Evolutionary conservation across 1,284 basidiomycete species (phyloP).

Genomic region (Dichomitus squalens): DNA sequence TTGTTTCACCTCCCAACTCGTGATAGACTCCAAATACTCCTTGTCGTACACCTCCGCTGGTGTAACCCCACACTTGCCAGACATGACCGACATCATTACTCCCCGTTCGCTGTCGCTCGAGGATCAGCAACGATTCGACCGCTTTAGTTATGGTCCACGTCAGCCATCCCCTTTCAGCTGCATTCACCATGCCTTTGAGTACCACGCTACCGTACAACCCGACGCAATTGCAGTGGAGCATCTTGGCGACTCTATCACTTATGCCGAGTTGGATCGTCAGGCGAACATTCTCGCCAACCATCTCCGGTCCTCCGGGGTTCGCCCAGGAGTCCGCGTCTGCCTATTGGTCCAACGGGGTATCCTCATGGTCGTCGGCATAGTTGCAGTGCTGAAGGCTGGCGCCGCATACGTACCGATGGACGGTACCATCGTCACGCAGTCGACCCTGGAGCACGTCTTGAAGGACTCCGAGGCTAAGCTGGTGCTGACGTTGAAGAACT

Average conservation of each 20-base stretch:
- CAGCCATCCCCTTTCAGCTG: constrained; percentile 45
- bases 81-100: constrained; percentile 12
- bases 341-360: constrained; percentile 57
- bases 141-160: constrained; percentile 46
- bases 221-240: constrained; percentile 53
- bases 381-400: constrained; percentile 57
- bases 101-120: constrained; percentile 35
- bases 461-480: constrained; percentile 46
- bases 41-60: constrained; percentile 4
- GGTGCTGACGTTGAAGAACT: constrained; percentile 50
- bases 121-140: constrained; percentile 47
- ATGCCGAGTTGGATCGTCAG: constrained; percentile 49
- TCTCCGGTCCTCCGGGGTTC: constrained; percentile 47
- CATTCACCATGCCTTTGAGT: constrained; percentile 60
- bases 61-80: constrained; percentile 3
- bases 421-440: constrained; percentile 57
- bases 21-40: constrained; percentile 1
- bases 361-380: constrained; percentile 54
- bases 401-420: constrained; percentile 61
- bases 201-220: constrained; percentile 43
- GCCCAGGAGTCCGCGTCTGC: constrained; percentile 52
- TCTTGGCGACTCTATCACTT: constrained; percentile 48
- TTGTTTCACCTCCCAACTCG: too few species aligned
- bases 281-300: constrained; percentile 50
- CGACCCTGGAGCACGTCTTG: constrained; percentile 54